Percentiles rank a stretch among this genome's conserved stretches.
phyloP scores from a whole-genome alignment of 2,329 filamentous ascomycete species.

The Botrytis elliptica region DNA sequence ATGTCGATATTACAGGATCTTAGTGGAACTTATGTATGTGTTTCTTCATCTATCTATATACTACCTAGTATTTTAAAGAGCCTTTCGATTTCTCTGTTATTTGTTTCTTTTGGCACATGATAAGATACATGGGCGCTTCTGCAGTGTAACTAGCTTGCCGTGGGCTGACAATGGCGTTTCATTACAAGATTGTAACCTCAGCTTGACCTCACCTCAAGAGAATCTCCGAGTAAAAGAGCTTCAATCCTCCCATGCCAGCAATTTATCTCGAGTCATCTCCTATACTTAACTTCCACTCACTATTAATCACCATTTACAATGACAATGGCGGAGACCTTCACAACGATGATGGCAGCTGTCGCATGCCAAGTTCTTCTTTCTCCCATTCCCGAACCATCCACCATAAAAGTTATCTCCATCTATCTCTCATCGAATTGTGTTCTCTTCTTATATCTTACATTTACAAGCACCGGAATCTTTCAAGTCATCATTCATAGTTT shows the following conservation, averaged over 20 bases:
- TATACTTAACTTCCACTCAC: too few species aligned
- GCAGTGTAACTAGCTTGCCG: neutral
- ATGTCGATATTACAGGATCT: neutral
- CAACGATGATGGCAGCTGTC: neutral
- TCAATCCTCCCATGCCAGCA: neutral
- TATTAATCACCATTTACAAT: too few species aligned
- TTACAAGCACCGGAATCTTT: neutral
- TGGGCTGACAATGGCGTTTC: neutral
- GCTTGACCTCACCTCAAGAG: neutral
- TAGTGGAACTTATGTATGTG: neutral
- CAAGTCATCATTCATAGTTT: neutral
- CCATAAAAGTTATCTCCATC: neutral
- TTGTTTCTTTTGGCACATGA: neutral
- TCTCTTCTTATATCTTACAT: neutral
- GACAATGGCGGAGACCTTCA: neutral
- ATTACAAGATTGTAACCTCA: neutral
- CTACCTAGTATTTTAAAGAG: neutral
- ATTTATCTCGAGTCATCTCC: neutral
- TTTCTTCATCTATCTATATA: neutral
- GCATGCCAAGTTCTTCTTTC: neutral
- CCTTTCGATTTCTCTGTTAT: neutral
- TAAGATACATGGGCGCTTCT: neutral
- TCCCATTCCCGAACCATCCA: neutral
- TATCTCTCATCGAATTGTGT: neutral
- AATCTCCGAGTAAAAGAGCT: neutral